Conservation (phyloP, 2,329 filamentous ascomycete species). For the Xylariaceae sp. region DNA sequence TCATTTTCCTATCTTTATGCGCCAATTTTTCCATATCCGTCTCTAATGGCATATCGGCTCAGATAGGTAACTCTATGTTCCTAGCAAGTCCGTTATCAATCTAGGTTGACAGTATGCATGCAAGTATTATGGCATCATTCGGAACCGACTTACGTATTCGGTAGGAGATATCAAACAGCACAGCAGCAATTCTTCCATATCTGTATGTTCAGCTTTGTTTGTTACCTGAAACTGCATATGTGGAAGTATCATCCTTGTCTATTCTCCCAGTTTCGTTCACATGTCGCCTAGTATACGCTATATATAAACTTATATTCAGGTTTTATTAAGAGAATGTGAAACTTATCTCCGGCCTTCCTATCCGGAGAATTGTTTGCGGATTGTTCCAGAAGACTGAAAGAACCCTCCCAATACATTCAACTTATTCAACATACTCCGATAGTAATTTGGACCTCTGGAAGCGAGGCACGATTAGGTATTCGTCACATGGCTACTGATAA, state of each 20-base stretch:
- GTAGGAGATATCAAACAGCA: background rate
- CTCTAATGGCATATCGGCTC: background rate
- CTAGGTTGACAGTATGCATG: background rate
- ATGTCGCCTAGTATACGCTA: slow-evolving; percentile 1
- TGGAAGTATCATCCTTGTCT: slow-evolving; percentile 15
- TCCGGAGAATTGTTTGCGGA: slow-evolving; percentile 5
- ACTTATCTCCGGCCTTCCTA: slow-evolving; percentile 4
- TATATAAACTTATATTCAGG: slow-evolving; percentile 16
- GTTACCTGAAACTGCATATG: background rate
- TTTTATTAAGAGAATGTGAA: slow-evolving; percentile 16
- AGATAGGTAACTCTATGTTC: background rate
- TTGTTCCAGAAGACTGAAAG: slow-evolving; percentile 1
- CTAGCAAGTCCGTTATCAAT: background rate
- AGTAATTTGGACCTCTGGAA: background rate
- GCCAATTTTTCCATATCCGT: background rate
- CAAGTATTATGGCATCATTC: background rate
- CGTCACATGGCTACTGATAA: background rate
- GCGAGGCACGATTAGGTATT: background rate
- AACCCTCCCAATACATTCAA: slow-evolving; percentile 23
- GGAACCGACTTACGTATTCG: background rate
- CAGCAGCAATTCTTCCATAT: background rate
- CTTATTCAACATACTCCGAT: background rate
- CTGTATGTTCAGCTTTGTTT: background rate
- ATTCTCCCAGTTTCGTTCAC: slow-evolving; percentile 13
- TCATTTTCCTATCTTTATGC: background rate